Percentiles rank a stretch among this genome's conserved stretches.
Conservation (phyloP, 192 early-diverging fungal species). For the Gryganskiella cystojenkinii region DNA sequence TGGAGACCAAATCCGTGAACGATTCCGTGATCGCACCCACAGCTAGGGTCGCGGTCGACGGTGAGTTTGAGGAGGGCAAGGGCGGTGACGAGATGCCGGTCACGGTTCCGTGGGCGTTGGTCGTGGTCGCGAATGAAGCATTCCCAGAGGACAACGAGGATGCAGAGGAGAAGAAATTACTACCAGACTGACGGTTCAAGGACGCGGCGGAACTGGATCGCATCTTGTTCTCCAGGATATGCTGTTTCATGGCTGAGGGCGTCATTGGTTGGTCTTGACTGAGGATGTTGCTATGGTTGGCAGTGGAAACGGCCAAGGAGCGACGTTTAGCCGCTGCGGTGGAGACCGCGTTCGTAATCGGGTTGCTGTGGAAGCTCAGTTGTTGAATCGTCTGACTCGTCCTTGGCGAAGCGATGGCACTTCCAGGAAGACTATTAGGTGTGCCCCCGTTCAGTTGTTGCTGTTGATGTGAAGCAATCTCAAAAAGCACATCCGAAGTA, state of each 20-base stretch:
- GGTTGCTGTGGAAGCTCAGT: neutral
- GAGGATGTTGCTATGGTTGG: neutral
- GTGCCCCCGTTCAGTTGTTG: neutral
- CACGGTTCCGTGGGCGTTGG: constrained; percentile 16
- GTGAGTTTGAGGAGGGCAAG: neutral
- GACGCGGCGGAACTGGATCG: neutral
- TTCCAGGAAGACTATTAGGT: neutral
- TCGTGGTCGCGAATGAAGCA: neutral
- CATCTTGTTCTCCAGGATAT: constrained; percentile 43
- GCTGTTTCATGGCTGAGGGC: constrained; percentile 44
- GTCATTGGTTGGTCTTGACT: constrained; percentile 21
- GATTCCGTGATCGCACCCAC: constrained; percentile 33
- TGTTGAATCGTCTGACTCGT: constrained; percentile 14
- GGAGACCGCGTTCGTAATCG: too few species aligned
- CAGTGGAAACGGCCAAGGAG: constrained; percentile 30
- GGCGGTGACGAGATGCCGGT: constrained; percentile 28
- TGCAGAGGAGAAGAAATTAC: constrained; percentile 7
- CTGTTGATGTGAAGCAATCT: constrained; percentile 19
- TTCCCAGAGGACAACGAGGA: neutral
- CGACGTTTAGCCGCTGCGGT: constrained; percentile 18
- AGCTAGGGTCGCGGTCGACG: constrained; percentile 21
- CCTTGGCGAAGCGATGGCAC: constrained; percentile 15
- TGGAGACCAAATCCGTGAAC: constrained; percentile 36
- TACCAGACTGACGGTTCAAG: constrained; percentile 5
- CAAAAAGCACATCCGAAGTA: constrained; percentile 32